A percentile compares a stretch with the other conserved stretches of the same genome.
These are phyloP conservation scores for Phialophora verrucosa DNA, from an alignment of 2,329 filamentous ascomycete species.

Conservation along the genomic window DNA sequence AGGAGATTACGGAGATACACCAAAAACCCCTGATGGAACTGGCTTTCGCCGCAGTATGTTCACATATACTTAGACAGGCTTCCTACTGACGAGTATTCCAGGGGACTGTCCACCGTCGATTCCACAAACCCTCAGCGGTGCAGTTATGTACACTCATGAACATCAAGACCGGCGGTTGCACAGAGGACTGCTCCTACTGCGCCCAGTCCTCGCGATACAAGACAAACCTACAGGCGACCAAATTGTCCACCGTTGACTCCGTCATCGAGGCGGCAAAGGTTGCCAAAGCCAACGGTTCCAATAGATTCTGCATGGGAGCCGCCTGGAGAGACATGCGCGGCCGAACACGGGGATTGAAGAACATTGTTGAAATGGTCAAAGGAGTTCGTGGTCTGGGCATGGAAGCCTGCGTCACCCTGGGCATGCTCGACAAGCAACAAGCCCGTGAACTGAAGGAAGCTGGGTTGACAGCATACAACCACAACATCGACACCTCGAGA, in stretches of 20 bases:
- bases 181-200: constrained; percentile 91
- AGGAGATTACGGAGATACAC: constrained; percentile 82
- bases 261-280: constrained; percentile 78
- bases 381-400: constrained; percentile 82
- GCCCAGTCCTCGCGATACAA: constrained; percentile 83
- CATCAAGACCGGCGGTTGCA: constrained; percentile 93
- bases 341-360: constrained; percentile 79
- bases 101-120: constrained; percentile 79
- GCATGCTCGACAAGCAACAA: constrained; percentile 85
- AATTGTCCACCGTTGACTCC: constrained; percentile 74
- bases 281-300: constrained; percentile 83
- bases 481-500: constrained; percentile 88
- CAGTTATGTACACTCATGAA: constrained; percentile 96
- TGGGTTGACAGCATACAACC: constrained; percentile 89
- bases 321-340: constrained; percentile 95
- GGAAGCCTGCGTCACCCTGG: constrained; percentile 91
- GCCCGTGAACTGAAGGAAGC: constrained; percentile 82
- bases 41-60: constrained; percentile 71
- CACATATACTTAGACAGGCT: constrained; percentile 22
- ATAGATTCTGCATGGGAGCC: constrained; percentile 93
- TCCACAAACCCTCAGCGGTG: constrained; percentile 81
- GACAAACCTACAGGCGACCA: constrained; percentile 78
- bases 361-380: constrained; percentile 83
- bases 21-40: constrained; percentile 81
- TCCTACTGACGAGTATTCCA: constrained; percentile 46